Evolutionary conservation across 352 stramenopile species (phyloP).

Genomic region (Phytophthora ramorum): DNA sequence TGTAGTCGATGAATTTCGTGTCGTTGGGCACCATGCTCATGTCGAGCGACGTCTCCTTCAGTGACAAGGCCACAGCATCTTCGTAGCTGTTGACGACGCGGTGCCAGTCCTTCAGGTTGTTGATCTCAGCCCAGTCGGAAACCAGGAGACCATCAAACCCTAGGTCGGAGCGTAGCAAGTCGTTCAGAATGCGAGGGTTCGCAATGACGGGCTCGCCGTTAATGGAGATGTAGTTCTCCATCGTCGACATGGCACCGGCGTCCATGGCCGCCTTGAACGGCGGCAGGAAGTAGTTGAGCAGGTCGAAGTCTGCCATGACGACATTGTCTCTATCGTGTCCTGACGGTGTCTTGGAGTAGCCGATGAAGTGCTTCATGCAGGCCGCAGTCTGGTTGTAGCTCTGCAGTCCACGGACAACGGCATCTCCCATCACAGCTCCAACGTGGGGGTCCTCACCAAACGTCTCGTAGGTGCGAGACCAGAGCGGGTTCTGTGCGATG

Average conservation of each 20-base stretch:
- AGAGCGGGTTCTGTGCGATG: conserved; percentile 85
- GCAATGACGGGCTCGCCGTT: conserved; percentile 90
- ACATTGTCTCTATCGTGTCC: conserved; percentile 85
- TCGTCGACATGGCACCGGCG: conserved; percentile 82
- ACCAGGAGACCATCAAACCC: conserved; percentile 88
- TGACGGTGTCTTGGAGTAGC: conserved; percentile 71
- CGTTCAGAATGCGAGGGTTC: conserved; percentile 73
- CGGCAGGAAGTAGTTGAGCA: conserved; percentile 84
- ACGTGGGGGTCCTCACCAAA: conserved; percentile 90
- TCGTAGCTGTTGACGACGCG: conserved; percentile 48
- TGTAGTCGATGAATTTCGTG: conserved; percentile 56
- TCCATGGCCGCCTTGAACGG: conserved; percentile 82
- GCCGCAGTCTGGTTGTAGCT: conserved; percentile 62
- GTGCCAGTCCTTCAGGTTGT: conserved; percentile 74
- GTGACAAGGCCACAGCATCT: conserved; percentile 63
- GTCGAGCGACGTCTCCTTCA: conserved; percentile 85
- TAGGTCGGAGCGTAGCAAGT: conserved; percentile 82
- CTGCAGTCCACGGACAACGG: conserved; percentile 81
- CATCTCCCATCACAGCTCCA: conserved; percentile 22
- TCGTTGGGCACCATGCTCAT: conserved; percentile 89
- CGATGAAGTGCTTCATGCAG: conserved; percentile 91
- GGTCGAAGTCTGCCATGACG: conserved; percentile 64
- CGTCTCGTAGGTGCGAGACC: conserved; percentile 91
- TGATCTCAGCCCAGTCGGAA: conserved; percentile 93
- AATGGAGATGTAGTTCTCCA: conserved; percentile 94